Percentiles rank a stretch among this genome's conserved stretches.
phyloP scores from a whole-genome alignment of 2,329 filamentous ascomycete genomes.

The Cordyceps cicadae region DNA sequence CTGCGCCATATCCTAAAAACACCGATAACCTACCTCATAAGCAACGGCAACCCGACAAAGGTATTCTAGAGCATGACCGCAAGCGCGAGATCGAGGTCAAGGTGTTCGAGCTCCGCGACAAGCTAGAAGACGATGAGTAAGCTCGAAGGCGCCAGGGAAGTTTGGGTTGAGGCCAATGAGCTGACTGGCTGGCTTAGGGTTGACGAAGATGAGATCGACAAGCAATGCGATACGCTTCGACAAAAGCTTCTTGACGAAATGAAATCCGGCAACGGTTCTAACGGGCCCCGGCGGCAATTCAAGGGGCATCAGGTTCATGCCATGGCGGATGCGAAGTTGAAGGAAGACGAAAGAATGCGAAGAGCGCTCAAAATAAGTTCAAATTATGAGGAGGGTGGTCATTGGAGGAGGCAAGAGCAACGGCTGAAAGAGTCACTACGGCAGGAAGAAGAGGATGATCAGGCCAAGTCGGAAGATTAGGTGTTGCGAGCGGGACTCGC shows the following conservation, averaged over 20 bases:
- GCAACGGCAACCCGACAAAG: slow-evolving; percentile 78
- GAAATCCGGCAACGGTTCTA: slow-evolving; percentile 24
- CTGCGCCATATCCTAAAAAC: slow-evolving; percentile 67
- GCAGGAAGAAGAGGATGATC: slow-evolving; percentile 24
- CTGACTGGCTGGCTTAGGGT: slow-evolving; percentile 39
- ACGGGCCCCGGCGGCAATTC: slow-evolving; percentile 44
- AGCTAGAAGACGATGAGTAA: slow-evolving; percentile 83
- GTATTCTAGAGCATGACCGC: slow-evolving; percentile 89
- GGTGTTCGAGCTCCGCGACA: slow-evolving; percentile 81
- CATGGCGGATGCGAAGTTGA: slow-evolving; percentile 89
- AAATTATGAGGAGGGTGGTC: slow-evolving; percentile 76
- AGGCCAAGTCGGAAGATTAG: slow-evolving; percentile 19
- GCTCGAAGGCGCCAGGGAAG: slow-evolving; percentile 18
- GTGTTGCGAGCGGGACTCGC: neutral
- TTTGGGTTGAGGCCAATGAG: neutral
- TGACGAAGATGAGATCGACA: slow-evolving; percentile 87
- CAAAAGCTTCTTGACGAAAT: slow-evolving; percentile 33
- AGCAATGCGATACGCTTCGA: slow-evolving; percentile 36
- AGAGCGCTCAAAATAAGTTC: slow-evolving; percentile 80
- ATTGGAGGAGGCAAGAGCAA: slow-evolving; percentile 81
- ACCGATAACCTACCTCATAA: slow-evolving; percentile 60
- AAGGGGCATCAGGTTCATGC: slow-evolving; percentile 96
- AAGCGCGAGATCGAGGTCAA: slow-evolving; percentile 88
- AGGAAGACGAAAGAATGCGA: slow-evolving; percentile 82
- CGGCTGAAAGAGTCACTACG: slow-evolving; percentile 40